Base-by-base conservation (phyloP, 2,329 filamentous ascomycete species). In the Anisogramma anomala region DNA sequence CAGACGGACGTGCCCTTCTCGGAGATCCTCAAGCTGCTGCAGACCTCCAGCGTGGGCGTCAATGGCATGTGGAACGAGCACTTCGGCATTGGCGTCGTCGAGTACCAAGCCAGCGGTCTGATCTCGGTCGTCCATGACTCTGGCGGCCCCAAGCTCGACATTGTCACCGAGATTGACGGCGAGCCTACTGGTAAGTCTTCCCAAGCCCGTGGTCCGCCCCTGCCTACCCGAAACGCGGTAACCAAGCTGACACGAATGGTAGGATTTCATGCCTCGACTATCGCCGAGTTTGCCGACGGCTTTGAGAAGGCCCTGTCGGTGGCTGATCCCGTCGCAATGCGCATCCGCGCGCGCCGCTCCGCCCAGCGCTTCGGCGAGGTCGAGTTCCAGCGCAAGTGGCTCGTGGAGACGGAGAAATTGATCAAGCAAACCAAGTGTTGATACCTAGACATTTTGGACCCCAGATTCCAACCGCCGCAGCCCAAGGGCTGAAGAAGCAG, bases 31-130 rank as follows among this genome's bases (percentile, higher is more conserved):
- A 72, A 82, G 23, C 87, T 84, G 75, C 68, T 96, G 46, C 67
- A 76, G 39, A 77, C 69, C 48, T 79, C 83, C 3, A 89, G 78
- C 14, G 75, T 98, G 2, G 91, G 91, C 36, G 87, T 94, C 22
- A 98, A 98, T 53, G 86, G 84, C 55, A 98, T 98, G 91, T 98
- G 91, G 89, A 96, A 95, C 58, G 91, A 98, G 65, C 91, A 98
- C 61, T 98, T 98, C 58, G 91, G 91, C 17, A 98, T 98, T 45
- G 91, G 91, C 1, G 88, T 96, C 13, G 91, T 98, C 30, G 91
- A 98, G 66, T 98, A 96, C 57, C 88, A 96, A 58, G 91, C 91
- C 3, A 91, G 91, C 0, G 91, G 91, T 1, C 67, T 98, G 43
- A 87, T 98, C 43, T 79, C 82, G 4, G 88, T 98, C 0, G 91